Evolutionary conservation across 441 rosid genomes (phyloP).

Genomic region (Cnidoscolus chayamansa): DNA sequence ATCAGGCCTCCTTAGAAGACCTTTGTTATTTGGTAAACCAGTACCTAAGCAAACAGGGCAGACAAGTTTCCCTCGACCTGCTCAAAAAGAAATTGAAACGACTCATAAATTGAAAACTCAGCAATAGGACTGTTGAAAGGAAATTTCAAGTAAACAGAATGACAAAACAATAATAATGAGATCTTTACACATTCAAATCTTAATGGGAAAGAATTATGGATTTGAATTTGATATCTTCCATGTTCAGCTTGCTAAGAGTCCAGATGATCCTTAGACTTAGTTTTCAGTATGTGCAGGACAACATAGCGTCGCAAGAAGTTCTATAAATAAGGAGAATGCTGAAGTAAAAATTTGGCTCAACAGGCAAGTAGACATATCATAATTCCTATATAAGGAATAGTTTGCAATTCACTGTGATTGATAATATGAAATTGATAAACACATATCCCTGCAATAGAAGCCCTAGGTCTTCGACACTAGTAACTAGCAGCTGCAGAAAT

Average conservation of each 20-base stretch:
- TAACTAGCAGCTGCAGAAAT: background rate
- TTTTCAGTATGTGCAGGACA: background rate
- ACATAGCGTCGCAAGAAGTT: background rate
- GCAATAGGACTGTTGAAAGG: background rate
- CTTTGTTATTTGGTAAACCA: slow-evolving; percentile 88
- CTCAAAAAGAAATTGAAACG: slow-evolving; percentile 12
- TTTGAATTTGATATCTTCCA: no score
- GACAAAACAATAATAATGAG: background rate
- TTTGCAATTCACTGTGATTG: background rate
- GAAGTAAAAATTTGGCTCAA: background rate
- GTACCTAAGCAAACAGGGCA: slow-evolving; percentile 93
- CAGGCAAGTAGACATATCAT: background rate
- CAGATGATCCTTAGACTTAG: background rate
- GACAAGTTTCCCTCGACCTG: slow-evolving; percentile 94
- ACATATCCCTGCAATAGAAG: background rate
- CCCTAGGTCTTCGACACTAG: background rate
- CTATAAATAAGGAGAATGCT: background rate
- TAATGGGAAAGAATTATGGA: no score
- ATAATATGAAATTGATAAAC: background rate
- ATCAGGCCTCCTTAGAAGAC: slow-evolving; percentile 91
- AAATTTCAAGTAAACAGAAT: background rate
- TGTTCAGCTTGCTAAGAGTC: background rate
- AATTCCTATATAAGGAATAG: background rate
- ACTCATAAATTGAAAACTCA: background rate
- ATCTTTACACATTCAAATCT: background rate